Evolutionary conservation across 2,329 filamentous ascomycete species (phyloP).

Genomic region (Cadophora sp.): DNA sequence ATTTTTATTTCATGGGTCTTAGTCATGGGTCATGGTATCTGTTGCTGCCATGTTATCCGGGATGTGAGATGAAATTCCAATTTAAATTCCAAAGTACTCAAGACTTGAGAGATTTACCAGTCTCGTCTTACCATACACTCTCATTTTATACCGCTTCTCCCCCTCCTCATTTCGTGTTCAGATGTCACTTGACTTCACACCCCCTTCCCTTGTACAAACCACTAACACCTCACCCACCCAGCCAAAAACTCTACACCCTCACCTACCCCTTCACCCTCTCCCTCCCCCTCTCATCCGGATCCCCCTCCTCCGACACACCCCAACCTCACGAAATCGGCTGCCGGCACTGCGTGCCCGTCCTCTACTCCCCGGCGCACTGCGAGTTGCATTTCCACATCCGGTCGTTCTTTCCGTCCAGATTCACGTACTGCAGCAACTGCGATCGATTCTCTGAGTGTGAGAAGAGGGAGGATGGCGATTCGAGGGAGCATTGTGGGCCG

Average conservation of each 20-base stretch:
- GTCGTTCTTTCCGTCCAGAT: constrained; percentile 29
- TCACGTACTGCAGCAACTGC: constrained; percentile 35
- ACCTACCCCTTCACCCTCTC: constrained; percentile 11
- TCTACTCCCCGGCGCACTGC: constrained; percentile 40
- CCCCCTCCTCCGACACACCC: constrained; percentile 30
- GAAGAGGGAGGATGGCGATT: constrained; percentile 1
- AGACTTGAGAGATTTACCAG: too few species aligned
- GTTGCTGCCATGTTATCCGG: too few species aligned
- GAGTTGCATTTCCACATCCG: constrained; percentile 41
- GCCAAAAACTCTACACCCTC: constrained; percentile 34
- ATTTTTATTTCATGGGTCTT: too few species aligned
- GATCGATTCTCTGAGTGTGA: constrained; percentile 28
- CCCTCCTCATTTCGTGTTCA: background rate
- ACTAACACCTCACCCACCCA: constrained; percentile 13
- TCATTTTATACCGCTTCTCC: background rate
- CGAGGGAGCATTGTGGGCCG: constrained; percentile 23
- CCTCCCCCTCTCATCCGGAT: constrained; percentile 26
- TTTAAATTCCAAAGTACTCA: too few species aligned
- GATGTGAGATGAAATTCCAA: too few species aligned
- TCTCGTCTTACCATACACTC: background rate
- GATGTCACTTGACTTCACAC: background rate
- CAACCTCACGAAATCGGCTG: constrained; percentile 29
- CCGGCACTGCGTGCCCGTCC: constrained; percentile 37
- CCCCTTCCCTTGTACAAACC: background rate
- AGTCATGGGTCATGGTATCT: too few species aligned